Evolutionary conservation across 345 rosid species (phyloP).

Genomic region (Camelina laxa): DNA sequence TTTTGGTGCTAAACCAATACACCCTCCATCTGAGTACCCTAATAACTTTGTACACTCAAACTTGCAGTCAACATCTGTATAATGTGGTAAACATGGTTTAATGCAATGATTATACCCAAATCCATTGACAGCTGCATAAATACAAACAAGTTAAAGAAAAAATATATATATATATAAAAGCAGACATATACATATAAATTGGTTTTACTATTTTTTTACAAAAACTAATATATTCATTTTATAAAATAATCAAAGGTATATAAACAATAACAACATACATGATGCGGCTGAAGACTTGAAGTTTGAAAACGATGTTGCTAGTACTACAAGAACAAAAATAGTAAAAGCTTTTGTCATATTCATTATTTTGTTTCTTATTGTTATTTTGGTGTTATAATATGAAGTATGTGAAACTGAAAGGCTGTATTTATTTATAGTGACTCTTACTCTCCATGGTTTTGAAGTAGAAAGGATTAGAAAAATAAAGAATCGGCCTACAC

Average conservation of each 20-base stretch:
- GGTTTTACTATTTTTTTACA: background rate
- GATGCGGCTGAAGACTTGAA: background rate
- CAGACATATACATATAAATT: background rate
- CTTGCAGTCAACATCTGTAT: background rate
- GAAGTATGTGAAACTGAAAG: background rate
- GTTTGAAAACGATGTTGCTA: background rate
- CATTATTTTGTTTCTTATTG: background rate
- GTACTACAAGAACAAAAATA: constrained; percentile 12
- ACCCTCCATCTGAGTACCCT: constrained; percentile 11
- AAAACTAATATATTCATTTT: background rate
- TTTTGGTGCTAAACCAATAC: background rate
- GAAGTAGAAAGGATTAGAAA: too few relatives aligned
- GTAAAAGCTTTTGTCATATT: background rate
- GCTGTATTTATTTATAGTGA: background rate
- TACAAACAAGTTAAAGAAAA: background rate
- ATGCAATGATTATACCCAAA: constrained; percentile 1
- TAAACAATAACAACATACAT: background rate
- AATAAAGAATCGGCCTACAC: too few relatives aligned
- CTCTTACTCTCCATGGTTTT: background rate
- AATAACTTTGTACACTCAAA: background rate
- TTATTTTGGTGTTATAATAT: background rate
- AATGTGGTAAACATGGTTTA: background rate
- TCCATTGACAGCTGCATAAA: background rate
- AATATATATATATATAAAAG: background rate
- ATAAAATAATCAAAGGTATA: background rate